Evolutionary conservation across 768 basidiomycete species (phyloP).

Genomic region (Mrakia gelida): DNA sequence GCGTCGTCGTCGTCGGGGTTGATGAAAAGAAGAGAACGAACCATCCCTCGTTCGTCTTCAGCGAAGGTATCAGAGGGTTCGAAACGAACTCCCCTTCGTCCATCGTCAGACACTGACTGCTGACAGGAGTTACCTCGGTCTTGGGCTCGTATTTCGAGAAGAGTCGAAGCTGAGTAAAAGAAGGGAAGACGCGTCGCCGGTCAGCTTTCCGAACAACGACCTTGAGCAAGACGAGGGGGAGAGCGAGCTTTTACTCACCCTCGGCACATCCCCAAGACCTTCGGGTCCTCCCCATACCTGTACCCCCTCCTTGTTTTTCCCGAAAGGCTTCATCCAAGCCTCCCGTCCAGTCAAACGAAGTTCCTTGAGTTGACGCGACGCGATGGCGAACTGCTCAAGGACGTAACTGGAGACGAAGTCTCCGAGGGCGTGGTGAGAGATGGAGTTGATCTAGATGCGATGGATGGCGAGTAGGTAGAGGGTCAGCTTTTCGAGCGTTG

Average conservation of each 20-base stretch:
- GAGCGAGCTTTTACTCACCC: background rate
- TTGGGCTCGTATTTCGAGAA: background rate
- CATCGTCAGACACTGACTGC: background rate
- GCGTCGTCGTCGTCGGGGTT: no score
- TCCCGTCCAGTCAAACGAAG: background rate
- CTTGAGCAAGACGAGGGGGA: background rate
- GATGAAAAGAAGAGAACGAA: background rate
- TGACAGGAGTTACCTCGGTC: background rate
- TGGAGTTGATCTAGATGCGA: background rate
- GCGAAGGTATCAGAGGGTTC: background rate
- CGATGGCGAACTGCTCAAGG: no score
- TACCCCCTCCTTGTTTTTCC: background rate
- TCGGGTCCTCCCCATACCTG: background rate
- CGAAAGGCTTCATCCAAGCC: background rate
- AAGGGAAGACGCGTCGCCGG: background rate
- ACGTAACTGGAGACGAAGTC: no score
- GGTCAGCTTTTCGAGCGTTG: no score
- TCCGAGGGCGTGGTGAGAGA: background rate
- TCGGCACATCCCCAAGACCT: background rate
- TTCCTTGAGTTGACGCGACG: background rate
- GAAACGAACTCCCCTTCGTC: background rate
- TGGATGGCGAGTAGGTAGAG: background rate
- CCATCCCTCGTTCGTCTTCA: background rate
- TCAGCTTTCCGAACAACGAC: background rate
- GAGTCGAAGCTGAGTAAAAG: background rate